phyloP scores from a whole-genome alignment of 2,329 filamentous ascomycete genomes.

The Trichocomaceae sp. region DNA sequence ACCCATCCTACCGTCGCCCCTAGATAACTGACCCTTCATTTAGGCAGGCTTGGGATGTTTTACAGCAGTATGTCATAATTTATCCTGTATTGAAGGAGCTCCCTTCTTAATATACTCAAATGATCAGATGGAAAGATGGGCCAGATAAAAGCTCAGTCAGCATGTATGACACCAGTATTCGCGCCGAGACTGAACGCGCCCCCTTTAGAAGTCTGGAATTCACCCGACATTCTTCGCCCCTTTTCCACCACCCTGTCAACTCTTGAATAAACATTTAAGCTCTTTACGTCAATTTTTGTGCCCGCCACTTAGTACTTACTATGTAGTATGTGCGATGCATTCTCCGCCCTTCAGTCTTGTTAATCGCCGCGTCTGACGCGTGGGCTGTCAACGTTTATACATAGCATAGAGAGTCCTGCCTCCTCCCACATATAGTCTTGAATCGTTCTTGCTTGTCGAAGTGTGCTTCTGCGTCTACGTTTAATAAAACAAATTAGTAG shows the following conservation, averaged over 20 bases:
- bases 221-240: conserved; percentile 10
- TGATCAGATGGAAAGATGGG: too few relatives aligned
- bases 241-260: background rate
- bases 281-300: conserved; percentile 22
- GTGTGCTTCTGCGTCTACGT: background rate
- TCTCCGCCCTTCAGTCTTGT: conserved; percentile 14
- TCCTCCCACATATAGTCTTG: background rate
- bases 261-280: background rate
- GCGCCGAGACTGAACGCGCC: conserved; percentile 1
- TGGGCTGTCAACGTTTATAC: conserved; percentile 13
- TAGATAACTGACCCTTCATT: conserved; percentile 3
- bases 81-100: background rate
- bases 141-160: too few relatives aligned
- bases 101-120: background rate
- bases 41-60: background rate
- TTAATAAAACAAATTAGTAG: background rate
- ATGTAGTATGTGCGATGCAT: conserved; percentile 14
- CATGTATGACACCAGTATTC: background rate
- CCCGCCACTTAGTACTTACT: conserved; percentile 15
- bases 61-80: background rate
- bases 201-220: conserved; percentile 4
- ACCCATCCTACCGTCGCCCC: background rate
- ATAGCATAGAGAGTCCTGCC: conserved; percentile 1
- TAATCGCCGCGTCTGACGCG: conserved; percentile 11
- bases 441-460: background rate